Percentiles rank a stretch among this genome's conserved stretches.
Evolutionary conservation across 768 basidiomycete genomes (phyloP).

Genomic region (Rhodotorula graminis): DNA sequence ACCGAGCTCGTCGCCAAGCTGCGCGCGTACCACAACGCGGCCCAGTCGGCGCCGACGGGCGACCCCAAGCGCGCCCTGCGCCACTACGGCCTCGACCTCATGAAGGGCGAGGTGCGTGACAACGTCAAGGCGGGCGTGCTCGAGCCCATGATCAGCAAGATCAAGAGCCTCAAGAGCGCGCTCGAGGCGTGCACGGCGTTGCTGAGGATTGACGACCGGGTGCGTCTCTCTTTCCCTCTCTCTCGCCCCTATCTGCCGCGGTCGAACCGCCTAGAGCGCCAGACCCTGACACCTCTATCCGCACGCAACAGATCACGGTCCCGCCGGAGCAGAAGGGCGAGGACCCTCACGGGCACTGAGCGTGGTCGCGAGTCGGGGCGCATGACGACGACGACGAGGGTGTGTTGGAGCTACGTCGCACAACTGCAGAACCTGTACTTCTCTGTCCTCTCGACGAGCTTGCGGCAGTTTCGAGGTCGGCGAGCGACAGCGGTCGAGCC

Average conservation of each 20-base stretch:
- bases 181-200: conserved; percentile 93
- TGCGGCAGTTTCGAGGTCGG: too few relatives aligned
- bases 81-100: conserved; percentile 88
- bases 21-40: conserved; percentile 92
- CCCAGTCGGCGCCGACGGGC: conserved; percentile 81
- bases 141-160: conserved; percentile 95
- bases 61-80: conserved; percentile 86
- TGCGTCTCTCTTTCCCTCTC: background rate
- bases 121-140: conserved; percentile 88
- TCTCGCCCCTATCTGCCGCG: too few relatives aligned
- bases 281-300: background rate
- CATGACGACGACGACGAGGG: background rate
- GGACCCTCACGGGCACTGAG: conserved; percentile 38
- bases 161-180: conserved; percentile 93
- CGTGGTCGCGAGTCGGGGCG: background rate
- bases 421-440: conserved; percentile 1
- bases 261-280: too few relatives aligned
- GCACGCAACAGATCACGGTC: conserved; percentile 31
- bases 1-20: conserved; percentile 96
- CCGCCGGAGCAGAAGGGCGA: conserved; percentile 35
- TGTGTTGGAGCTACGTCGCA: background rate
- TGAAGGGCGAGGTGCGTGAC: conserved; percentile 91
- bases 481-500: too few relatives aligned
- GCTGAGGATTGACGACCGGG: conserved; percentile 68
- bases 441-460: background rate